These are phyloP conservation scores for Candida sp. DNA, from an alignment of 1,139 yeast genomes.

Conservation along the genomic window DNA sequence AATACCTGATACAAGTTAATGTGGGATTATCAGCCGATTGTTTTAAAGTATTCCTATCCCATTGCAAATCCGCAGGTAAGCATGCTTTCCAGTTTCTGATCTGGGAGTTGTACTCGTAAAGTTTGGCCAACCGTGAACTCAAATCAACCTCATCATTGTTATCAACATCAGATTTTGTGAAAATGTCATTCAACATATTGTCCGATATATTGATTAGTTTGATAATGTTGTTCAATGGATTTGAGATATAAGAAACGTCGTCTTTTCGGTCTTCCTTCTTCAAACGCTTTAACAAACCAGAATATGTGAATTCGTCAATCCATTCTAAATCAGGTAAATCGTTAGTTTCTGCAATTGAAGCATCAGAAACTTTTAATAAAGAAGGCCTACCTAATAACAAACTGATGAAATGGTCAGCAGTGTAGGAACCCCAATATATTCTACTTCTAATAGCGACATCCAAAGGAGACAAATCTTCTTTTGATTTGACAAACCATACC, in stretches of 20 bases:
- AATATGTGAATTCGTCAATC: conserved; percentile 47
- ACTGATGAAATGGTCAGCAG: conserved; percentile 63
- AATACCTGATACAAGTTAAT: conserved; percentile 50
- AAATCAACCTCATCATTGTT: conserved; percentile 29
- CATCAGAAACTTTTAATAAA: conserved; percentile 51
- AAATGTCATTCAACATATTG: conserved; percentile 52
- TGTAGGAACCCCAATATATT: conserved; percentile 65
- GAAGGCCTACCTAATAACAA: conserved; percentile 59
- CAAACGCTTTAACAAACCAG: conserved; percentile 16
- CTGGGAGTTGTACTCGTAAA: conserved; percentile 43
- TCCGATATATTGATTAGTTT: conserved; percentile 52
- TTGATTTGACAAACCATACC: conserved; percentile 46
- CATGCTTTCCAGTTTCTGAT: conserved; percentile 49
- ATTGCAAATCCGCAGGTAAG: conserved; percentile 46
- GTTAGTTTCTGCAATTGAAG: conserved; percentile 59
- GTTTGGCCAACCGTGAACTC: conserved; percentile 32
- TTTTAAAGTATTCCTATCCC: conserved; percentile 43
- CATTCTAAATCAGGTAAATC: conserved; percentile 60
- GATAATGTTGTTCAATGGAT: conserved; percentile 44
- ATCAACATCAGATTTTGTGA: conserved; percentile 31
- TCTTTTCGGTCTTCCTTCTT: conserved; percentile 10
- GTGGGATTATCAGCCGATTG: conserved; percentile 50
- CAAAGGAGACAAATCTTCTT: conserved; percentile 26
- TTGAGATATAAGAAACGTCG: conserved; percentile 37
- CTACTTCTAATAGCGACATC: conserved; percentile 57